A percentile compares a stretch with the other conserved stretches of the same genome.
These are phyloP conservation scores for Phragmites australis DNA, from an alignment of 176 grass and related monocot genomes.

Conservation along the genomic window DNA sequence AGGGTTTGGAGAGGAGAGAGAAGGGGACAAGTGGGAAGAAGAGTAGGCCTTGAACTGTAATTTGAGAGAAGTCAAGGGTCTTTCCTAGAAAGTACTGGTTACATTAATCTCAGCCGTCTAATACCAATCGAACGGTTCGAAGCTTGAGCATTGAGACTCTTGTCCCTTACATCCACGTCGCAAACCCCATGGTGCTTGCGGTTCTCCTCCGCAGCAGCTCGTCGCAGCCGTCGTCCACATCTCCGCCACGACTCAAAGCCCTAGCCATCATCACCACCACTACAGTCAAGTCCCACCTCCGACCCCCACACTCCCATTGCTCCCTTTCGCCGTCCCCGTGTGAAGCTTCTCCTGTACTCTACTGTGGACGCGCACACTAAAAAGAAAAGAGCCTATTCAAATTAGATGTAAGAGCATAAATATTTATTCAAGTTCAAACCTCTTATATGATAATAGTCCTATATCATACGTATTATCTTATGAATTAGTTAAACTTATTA, in stretches of 20 bases:
- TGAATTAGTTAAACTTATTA: too few species aligned
- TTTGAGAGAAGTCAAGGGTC: neutral
- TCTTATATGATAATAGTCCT: too few species aligned
- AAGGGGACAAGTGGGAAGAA: neutral
- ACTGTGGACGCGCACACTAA: too few species aligned
- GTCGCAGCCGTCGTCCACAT: conserved; percentile 1
- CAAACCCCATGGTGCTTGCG: conserved; percentile 41
- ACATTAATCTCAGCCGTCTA: neutral
- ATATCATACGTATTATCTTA: too few species aligned
- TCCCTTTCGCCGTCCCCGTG: conserved; percentile 35
- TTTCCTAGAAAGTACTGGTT: neutral
- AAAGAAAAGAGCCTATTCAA: too few species aligned
- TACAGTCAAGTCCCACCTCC: neutral
- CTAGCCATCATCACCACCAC: neutral
- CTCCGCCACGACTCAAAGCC: neutral
- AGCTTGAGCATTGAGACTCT: neutral
- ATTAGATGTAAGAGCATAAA: too few species aligned
- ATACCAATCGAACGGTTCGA: neutral
- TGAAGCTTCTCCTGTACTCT: conserved; percentile 66
- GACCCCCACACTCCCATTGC: neutral
- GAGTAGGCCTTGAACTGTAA: neutral
- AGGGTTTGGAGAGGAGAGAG: conserved; percentile 16
- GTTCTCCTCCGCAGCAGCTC: conserved; percentile 33
- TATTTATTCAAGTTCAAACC: too few species aligned
- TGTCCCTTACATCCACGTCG: neutral